These are phyloP conservation scores for Beta macrorhiza DNA, from an alignment of 179 eudicot species.

Conservation along the genomic window DNA sequence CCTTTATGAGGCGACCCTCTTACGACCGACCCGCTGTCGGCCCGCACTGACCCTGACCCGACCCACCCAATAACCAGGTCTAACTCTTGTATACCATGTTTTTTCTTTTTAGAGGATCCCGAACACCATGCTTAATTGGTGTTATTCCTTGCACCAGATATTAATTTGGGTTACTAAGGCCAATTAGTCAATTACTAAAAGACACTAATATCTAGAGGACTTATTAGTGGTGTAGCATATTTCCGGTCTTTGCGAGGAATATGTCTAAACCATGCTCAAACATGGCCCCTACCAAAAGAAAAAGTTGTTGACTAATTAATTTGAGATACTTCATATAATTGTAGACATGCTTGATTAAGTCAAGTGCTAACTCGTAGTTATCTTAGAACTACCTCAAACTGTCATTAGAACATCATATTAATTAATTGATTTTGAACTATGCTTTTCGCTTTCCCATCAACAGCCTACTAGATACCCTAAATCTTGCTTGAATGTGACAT, in stretches of 20 bases:
- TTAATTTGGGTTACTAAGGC: too few relatives aligned
- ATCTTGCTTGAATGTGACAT: slow-evolving; percentile 17
- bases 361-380: slow-evolving; percentile 4
- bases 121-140: too few relatives aligned
- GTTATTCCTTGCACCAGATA: too few relatives aligned
- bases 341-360: slow-evolving; percentile 12
- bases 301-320: neutral
- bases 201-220: neutral
- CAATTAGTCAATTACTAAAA: neutral
- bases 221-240: neutral
- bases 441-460: slow-evolving; percentile 9
- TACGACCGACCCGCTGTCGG: too few relatives aligned
- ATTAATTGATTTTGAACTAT: neutral
- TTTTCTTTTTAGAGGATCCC: too few relatives aligned
- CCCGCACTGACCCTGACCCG: too few relatives aligned
- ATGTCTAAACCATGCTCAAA: neutral
- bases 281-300: slow-evolving; percentile 5
- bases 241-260: neutral
- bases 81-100: too few relatives aligned
- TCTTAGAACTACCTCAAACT: slow-evolving; percentile 11
- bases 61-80: too few relatives aligned
- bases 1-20: too few relatives aligned
- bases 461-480: slow-evolving; percentile 9
- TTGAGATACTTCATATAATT: slow-evolving; percentile 10
- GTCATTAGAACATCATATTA: neutral